Evolutionary conservation across 805 yeast genomes (phyloP), one percentile per base, ranked within the genome.

Genomic region (Barnettozyma vustinii): DNA sequence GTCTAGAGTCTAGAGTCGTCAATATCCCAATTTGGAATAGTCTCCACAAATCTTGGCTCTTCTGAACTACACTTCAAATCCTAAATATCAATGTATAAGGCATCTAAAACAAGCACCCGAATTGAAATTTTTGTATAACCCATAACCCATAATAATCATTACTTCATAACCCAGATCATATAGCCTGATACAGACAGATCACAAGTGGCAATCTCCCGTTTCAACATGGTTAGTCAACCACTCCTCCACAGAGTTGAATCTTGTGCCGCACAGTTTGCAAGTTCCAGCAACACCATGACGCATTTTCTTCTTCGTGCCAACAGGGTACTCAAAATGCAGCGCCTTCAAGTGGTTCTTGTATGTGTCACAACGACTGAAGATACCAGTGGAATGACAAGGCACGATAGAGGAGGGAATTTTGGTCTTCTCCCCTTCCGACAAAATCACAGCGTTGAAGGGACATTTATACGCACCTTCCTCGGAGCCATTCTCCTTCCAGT

Each of bases 301-400:
- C 58, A 87, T 85, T 52, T 79, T 81, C 66, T 89, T 88, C 61
- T 83, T 80, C 4, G 96, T 89, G 7, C 96, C 96, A 37, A 77
- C 76, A 5, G 97, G 97, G 65, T 90, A 90, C 55, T 80, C 84
- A 64, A 90, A 90, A 62, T 90, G 97, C 52, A 90, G 75, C 2
- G 96, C 95, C 64, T 87, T 87, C 52, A 90, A 72, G 67, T 90
- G 97, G 67, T 90, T 90, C 62, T 90, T 90, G 69, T 80, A 90
- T 5, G 97, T 90, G 63, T 90, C 97, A 63, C 96, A 86, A 45
- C 97, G 75, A 12, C 90, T 81, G 59, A 90, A 90, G 27, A 86
- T 82, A 5, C 97, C 97, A 8, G 88, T 80, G 47, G 79, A 78
- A 63, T 90, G 97, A 62, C 96, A 89, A 46, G 65, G 58, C 7